phyloP scores from a whole-genome alignment of 164 flowering plant species.

The Brasenia schreberi region DNA sequence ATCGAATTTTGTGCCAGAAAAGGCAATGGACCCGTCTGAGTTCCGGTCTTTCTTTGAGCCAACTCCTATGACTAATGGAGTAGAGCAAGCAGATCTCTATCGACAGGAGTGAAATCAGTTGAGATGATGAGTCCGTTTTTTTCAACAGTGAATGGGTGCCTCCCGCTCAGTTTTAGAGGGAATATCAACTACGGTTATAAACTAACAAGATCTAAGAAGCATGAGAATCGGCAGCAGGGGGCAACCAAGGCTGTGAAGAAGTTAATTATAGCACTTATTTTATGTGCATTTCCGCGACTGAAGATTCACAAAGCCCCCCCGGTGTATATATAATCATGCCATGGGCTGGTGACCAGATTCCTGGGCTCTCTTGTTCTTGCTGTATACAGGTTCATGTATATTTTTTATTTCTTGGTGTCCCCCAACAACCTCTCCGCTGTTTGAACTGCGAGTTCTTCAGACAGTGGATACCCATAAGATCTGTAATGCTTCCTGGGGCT shows the following conservation, averaged over 20 bases:
- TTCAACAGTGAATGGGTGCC: not conserved
- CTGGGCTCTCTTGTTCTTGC: not conserved
- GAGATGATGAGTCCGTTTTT: not conserved
- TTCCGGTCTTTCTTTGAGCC: not conserved
- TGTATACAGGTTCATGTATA: not conserved
- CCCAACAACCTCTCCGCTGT: too few species aligned
- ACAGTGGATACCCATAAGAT: not conserved
- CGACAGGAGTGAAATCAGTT: not conserved
- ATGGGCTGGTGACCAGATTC: not conserved
- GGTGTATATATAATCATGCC: not conserved
- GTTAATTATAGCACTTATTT: not conserved
- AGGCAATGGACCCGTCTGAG: not conserved
- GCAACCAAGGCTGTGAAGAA: not conserved
- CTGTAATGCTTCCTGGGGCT: not conserved
- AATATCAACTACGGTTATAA: not conserved
- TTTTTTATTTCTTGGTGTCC: not conserved
- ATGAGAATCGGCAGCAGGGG: not conserved
- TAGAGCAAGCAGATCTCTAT: not conserved
- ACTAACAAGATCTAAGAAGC: not conserved
- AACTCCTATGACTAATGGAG: not conserved
- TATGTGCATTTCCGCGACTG: not conserved
- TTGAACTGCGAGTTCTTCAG: not conserved
- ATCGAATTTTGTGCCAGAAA: not conserved
- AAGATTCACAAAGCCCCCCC: not conserved
- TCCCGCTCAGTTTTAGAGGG: not conserved